phyloP scores from a whole-genome alignment of 768 basidiomycete species.

The Tricholoma terreum region DNA sequence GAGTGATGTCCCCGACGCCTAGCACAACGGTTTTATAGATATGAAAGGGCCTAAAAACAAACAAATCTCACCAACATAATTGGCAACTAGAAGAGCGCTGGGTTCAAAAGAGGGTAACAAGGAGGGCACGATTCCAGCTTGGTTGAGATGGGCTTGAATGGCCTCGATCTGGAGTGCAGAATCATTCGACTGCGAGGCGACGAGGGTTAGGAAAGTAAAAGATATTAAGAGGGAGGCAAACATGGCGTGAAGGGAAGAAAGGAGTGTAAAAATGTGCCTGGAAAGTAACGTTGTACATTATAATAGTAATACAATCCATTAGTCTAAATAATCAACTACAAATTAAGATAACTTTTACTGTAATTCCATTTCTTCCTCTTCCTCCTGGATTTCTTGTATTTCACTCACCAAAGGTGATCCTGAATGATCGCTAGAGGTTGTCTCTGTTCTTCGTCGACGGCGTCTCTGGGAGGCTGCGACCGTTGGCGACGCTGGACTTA shows the following conservation, averaged over 20 bases:
- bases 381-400: conserved; percentile 25
- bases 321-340: neutral
- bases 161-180: conserved; percentile 47
- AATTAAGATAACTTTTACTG: neutral
- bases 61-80: conserved; percentile 37
- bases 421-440: conserved; percentile 23
- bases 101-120: conserved; percentile 61
- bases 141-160: conserved; percentile 66
- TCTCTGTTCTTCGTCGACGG: conserved; percentile 35
- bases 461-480: conserved; percentile 35
- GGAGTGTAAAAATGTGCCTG: conserved; percentile 10
- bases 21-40: conserved; percentile 5
- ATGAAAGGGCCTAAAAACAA: neutral
- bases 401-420: conserved; percentile 32
- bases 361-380: conserved; percentile 8
- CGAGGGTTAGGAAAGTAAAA: conserved; percentile 40
- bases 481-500: conserved; percentile 48
- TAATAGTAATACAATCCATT: neutral
- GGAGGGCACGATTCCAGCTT: conserved; percentile 59
- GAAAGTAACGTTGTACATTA: neutral
- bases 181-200: conserved; percentile 43
- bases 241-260: conserved; percentile 6
- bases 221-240: conserved; percentile 36
- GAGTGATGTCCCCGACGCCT: conserved; percentile 46
- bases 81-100: conserved; percentile 50